A percentile compares a stretch with the other conserved stretches of the same genome.
These are phyloP conservation scores for Lachnellula occidentalis DNA, from an alignment of 2,329 filamentous ascomycete genomes.

Conservation along the genomic window DNA sequence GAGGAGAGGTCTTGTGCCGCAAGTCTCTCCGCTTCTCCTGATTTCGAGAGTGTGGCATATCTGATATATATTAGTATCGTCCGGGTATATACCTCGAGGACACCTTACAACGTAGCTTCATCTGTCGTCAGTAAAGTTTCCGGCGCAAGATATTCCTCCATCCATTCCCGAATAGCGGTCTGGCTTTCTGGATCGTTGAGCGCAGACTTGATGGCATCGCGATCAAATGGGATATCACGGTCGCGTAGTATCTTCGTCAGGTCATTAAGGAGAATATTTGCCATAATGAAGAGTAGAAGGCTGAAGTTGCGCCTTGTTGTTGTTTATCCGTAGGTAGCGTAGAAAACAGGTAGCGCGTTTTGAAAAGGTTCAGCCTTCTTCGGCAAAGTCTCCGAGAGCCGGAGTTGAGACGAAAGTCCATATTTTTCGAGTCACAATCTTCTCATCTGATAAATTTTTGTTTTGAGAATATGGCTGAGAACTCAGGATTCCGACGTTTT, in stretches of 20 bases:
- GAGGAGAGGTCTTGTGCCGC: constrained; percentile 41
- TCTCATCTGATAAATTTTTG: not conserved
- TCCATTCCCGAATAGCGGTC: constrained; percentile 40
- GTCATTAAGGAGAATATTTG: constrained; percentile 19
- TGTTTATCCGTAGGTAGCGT: constrained; percentile 5
- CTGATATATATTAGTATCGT: constrained; percentile 31
- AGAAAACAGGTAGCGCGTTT: not conserved
- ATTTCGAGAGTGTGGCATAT: constrained; percentile 44
- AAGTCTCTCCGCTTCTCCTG: constrained; percentile 43
- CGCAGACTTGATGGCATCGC: constrained; percentile 23
- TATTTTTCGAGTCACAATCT: constrained; percentile 6
- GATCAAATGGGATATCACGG: constrained; percentile 28
- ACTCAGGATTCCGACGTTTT: not conserved
- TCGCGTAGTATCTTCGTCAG: constrained; percentile 25
- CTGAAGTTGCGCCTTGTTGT: constrained; percentile 18
- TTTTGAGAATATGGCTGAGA: constrained; percentile 12
- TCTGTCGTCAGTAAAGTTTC: constrained; percentile 50
- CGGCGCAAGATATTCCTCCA: constrained; percentile 40
- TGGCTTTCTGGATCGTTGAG: constrained; percentile 21
- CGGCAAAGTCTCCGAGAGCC: constrained; percentile 7
- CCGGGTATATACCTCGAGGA: not conserved
- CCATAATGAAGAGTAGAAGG: constrained; percentile 19
- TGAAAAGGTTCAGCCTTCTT: constrained; percentile 3
- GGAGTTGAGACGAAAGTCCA: constrained; percentile 1
- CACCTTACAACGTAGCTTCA: constrained; percentile 47